Evolutionary conservation across 2,329 filamentous ascomycete species (phyloP).

Genomic region (Phaeoacremonium minimum): DNA sequence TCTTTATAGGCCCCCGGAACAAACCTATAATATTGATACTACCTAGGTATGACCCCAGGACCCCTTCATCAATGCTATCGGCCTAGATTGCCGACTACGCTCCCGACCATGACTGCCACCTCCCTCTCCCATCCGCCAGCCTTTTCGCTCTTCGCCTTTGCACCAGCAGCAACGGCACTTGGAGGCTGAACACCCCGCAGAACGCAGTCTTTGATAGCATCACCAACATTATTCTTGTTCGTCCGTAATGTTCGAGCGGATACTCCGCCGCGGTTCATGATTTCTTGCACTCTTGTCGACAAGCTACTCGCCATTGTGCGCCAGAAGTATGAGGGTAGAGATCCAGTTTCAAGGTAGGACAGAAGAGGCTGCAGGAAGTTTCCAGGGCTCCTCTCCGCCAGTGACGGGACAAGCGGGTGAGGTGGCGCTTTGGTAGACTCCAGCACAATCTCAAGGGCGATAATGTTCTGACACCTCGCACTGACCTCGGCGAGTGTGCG

Average conservation of each 20-base stretch:
- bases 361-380: slow-evolving; percentile 70
- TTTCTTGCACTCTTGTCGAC: slow-evolving; percentile 75
- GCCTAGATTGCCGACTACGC: slow-evolving; percentile 60
- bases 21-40: no score
- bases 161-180: slow-evolving; percentile 36
- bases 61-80: no score
- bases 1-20: no score
- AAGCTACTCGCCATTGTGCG: slow-evolving; percentile 77
- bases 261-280: slow-evolving; percentile 76
- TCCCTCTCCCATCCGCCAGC: slow-evolving; percentile 75
- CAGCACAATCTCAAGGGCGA: slow-evolving; percentile 80
- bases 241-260: slow-evolving; percentile 75
- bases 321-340: slow-evolving; percentile 90
- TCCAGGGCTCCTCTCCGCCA: slow-evolving; percentile 25
- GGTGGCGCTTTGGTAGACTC: slow-evolving; percentile 60
- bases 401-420: slow-evolving; percentile 58
- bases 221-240: slow-evolving; percentile 69
- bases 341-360: slow-evolving; percentile 77
- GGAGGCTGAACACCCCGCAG: slow-evolving; percentile 70
- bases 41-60: no score
- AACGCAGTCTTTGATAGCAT: slow-evolving; percentile 80
- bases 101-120: slow-evolving; percentile 89
- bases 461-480: slow-evolving; percentile 81
- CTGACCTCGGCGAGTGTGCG: slow-evolving; percentile 78
- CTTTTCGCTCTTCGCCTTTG: slow-evolving; percentile 37